A percentile compares a stretch with the other conserved stretches of the same genome.
Conservation (phyloP, 768 basidiomycete genomes). For the Lactarius sp. region DNA sequence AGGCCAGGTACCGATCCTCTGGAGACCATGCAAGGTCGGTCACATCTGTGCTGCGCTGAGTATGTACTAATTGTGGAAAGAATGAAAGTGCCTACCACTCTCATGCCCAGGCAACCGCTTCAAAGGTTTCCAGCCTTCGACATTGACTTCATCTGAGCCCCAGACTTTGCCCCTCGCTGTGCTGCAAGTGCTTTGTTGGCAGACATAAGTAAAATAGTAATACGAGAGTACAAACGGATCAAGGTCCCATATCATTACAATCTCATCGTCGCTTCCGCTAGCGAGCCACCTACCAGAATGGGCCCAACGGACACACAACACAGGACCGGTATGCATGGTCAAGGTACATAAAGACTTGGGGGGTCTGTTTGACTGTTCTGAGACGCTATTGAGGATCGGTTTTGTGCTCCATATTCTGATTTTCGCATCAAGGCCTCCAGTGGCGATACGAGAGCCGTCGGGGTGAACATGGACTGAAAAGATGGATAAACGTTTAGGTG, state of each 20-base stretch:
- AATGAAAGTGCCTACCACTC: conserved; percentile 56
- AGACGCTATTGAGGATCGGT: conserved; percentile 76
- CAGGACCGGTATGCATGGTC: conserved; percentile 90
- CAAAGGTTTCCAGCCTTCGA: conserved; percentile 95
- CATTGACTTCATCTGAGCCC: conserved; percentile 92
- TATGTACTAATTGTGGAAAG: conserved; percentile 9
- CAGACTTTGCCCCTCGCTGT: conserved; percentile 82
- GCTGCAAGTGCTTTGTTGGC: conserved; percentile 35
- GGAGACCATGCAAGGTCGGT: conserved; percentile 95
- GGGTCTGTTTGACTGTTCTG: conserved; percentile 62
- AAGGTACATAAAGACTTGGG: conserved; percentile 89
- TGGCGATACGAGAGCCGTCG: conserved; percentile 94
- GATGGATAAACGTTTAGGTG: conserved; percentile 68
- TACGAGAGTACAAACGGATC: conserved; percentile 68
- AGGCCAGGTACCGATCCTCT: conserved; percentile 87
- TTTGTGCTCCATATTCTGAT: conserved; percentile 97
- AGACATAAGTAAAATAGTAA: neutral
- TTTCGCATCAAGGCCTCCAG: conserved; percentile 92
- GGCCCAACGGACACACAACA: conserved; percentile 89
- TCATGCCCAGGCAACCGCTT: conserved; percentile 91
- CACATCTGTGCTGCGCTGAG: conserved; percentile 56
- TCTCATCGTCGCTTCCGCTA: conserved; percentile 92
- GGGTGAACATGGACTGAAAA: conserved; percentile 94
- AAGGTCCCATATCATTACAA: conserved; percentile 95
- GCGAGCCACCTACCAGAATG: conserved; percentile 92